Base-by-base conservation (phyloP, 2,329 filamentous ascomycete genomes). In the Parastagonospora nodorum region DNA sequence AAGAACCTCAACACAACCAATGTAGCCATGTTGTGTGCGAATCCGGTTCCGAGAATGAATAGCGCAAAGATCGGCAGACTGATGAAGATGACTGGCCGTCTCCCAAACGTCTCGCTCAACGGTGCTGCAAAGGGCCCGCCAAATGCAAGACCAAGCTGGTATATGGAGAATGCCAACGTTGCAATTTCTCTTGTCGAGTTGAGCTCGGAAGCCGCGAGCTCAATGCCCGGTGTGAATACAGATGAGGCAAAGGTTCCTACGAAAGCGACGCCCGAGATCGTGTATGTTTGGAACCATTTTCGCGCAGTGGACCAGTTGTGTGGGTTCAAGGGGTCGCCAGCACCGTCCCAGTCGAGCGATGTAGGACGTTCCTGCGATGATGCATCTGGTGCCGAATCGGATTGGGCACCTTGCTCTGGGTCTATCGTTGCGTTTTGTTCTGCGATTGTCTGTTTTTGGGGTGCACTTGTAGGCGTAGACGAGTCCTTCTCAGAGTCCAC, bases 1-100 rank as follows among this genome's bases (percentile, higher is more conserved):
- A 73, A 60, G 48, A 74, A 90, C 11, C 89, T 84, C 64, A 84
- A 86, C 50, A 92, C 81, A 19, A 89, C 77, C 15, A 93, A 77
- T 0, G 87, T 86, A 63, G 87, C 85, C 39, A 92, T 79, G 53
- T 87, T 87, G 63, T 89, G 86, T 52, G 73, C 70, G 24, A 78
- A 71, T 0, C 75, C 75, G 11, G 73, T 66, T 4, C 75, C 76
- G 0, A 77, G 50, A 1, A 70, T 73, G 54, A 79, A 76, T 8
- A 80, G 82, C 4, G 83, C 83, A 6, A 84, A 88, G 37, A 84
- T 80, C 8, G 81, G 84, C 50, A 89, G 80, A 42, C 84, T 84
- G 70, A 88, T 85, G 57, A 89, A 70, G 50, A 86, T 86, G 68
- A 92, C 90, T 28, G 88, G 70, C 30, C 11, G 37, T 35, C 84